phyloP scores from a whole-genome alignment of 2,329 filamentous ascomycete species.

The Aureobasidium vineae region DNA sequence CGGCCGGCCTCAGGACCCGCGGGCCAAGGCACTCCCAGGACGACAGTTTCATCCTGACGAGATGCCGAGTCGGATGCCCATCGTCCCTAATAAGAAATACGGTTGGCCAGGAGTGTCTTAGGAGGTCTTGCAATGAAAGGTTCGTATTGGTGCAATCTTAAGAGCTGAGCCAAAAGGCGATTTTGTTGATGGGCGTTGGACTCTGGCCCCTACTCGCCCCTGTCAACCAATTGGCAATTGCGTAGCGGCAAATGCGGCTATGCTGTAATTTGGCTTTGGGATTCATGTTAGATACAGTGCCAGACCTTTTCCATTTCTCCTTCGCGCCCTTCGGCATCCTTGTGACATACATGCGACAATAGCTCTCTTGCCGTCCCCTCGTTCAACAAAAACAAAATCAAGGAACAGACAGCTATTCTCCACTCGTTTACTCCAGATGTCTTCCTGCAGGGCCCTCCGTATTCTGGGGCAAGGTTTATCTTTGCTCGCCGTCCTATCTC shows the following conservation, averaged over 20 bases:
- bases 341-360: constrained; percentile 27
- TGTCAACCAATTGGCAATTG: constrained; percentile 9
- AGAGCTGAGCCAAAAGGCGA: constrained; percentile 1
- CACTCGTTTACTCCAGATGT: constrained; percentile 28
- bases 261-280: constrained; percentile 13
- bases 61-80: neutral
- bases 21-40: neutral
- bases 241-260: constrained; percentile 24
- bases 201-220: constrained; percentile 24
- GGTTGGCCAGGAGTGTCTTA: constrained; percentile 14
- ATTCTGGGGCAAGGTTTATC: constrained; percentile 23
- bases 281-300: constrained; percentile 25
- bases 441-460: constrained; percentile 26
- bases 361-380: constrained; percentile 15
- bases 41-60: constrained; percentile 9
- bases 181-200: constrained; percentile 16
- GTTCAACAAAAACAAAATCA: constrained; percentile 26
- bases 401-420: constrained; percentile 9
- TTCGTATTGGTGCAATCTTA: constrained; percentile 23
- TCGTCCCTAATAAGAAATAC: constrained; percentile 12
- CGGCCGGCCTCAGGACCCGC: neutral
- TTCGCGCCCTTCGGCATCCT: constrained; percentile 23
- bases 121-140: constrained; percentile 8
- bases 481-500: constrained; percentile 14
- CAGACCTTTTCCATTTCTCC: constrained; percentile 9